Evolutionary conservation across 2,329 filamentous ascomycete species (phyloP).

Genomic region (Colletotrichum noveboracense): DNA sequence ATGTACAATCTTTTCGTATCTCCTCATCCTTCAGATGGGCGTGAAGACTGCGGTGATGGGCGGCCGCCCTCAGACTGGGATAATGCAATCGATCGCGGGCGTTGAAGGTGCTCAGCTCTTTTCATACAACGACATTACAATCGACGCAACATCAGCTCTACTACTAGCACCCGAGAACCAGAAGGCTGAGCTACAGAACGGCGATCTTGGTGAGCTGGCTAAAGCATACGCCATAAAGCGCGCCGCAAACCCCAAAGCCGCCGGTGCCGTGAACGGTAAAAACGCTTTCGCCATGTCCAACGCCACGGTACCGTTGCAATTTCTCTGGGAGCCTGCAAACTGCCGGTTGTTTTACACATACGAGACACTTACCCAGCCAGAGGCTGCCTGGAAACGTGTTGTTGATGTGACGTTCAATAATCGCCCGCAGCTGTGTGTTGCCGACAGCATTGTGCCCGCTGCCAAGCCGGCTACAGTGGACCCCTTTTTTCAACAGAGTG

Average conservation of each 20-base stretch:
- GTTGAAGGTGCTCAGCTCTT: slow-evolving; percentile 50
- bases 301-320: slow-evolving; percentile 45
- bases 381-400: slow-evolving; percentile 43
- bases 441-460: slow-evolving; percentile 30
- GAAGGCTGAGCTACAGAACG: slow-evolving; percentile 19
- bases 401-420: slow-evolving; percentile 40
- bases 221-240: slow-evolving; percentile 37
- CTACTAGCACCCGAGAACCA: slow-evolving; percentile 23
- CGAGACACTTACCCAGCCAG: slow-evolving; percentile 43
- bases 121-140: slow-evolving; percentile 30
- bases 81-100: slow-evolving; percentile 54
- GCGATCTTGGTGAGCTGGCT: slow-evolving; percentile 34
- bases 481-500: slow-evolving; percentile 20
- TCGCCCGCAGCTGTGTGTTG: slow-evolving; percentile 34
- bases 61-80: slow-evolving; percentile 45
- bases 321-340: slow-evolving; percentile 49
- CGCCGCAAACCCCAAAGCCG: slow-evolving; percentile 22
- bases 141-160: slow-evolving; percentile 30
- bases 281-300: slow-evolving; percentile 36
- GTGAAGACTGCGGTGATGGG: slow-evolving; percentile 53
- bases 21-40: slow-evolving; percentile 55
- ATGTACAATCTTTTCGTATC: slow-evolving; percentile 59
- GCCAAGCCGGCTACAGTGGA: slow-evolving; percentile 21
- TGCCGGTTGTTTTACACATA: slow-evolving; percentile 53
- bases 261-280: slow-evolving; percentile 38